phyloP scores from a whole-genome alignment of 129 eudicot genomes.

The Ambrosia artemisiifolia region DNA sequence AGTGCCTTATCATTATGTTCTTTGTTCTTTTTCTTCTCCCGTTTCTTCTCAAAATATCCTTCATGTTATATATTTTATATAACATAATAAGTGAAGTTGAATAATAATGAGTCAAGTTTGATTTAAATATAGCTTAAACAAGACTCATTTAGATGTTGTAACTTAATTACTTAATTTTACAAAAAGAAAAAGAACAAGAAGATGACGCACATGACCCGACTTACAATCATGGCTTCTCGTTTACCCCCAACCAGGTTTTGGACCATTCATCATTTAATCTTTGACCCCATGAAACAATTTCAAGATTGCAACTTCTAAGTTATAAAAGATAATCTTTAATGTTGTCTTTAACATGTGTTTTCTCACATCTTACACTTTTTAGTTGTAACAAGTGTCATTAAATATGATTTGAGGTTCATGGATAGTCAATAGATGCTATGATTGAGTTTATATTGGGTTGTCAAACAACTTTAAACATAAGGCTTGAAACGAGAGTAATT shows the following conservation, averaged over 20 bases:
- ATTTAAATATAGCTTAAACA: too few relatives aligned
- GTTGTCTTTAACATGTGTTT: not conserved
- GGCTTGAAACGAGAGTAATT: not conserved
- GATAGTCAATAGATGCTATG: not conserved
- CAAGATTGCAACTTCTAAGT: conserved; percentile 19
- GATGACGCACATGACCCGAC: conserved; percentile 43
- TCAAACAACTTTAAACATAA: too few relatives aligned
- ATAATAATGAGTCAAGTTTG: too few relatives aligned
- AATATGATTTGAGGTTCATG: not conserved
- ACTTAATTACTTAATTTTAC: not conserved
- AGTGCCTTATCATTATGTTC: too few relatives aligned
- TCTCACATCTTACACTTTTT: not conserved
- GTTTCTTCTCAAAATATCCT: too few relatives aligned
- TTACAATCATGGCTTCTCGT: conserved; percentile 39
- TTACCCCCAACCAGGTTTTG: conserved; percentile 37
- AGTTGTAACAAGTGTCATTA: not conserved
- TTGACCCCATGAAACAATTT: conserved; percentile 36
- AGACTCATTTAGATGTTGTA: too few relatives aligned
- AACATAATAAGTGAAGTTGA: too few relatives aligned
- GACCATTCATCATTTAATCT: conserved; percentile 51
- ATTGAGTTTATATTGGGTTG: not conserved
- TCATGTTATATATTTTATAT: too few relatives aligned
- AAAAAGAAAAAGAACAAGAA: conserved; percentile 14
- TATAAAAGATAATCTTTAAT: conserved; percentile 21
- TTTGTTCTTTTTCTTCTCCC: too few relatives aligned